phyloP scores from a whole-genome alignment of 2,329 filamentous ascomycete species.

The Coniella lustricola region DNA sequence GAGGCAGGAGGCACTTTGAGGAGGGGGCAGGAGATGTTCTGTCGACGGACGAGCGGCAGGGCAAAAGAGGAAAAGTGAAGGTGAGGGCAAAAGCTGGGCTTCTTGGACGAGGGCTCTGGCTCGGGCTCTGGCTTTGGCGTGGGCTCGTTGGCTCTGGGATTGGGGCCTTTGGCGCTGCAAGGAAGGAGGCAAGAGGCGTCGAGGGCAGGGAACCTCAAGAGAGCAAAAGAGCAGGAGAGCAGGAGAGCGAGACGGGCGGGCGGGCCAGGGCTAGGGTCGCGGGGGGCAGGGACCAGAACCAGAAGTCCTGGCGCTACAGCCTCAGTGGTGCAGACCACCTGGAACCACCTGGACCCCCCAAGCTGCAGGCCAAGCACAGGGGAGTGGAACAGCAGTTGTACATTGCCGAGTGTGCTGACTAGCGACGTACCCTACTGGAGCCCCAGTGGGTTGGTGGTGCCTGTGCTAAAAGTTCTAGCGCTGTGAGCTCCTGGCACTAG shows the following conservation, averaged over 20 bases:
- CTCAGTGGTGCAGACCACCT: not conserved
- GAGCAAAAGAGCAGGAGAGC: not conserved
- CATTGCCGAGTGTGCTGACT: not conserved
- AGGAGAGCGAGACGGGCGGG: not conserved
- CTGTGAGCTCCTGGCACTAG: conserved; percentile 7
- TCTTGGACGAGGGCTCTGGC: too few species aligned
- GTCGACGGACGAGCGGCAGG: not conserved
- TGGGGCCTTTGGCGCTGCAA: not conserved
- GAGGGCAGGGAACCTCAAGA: not conserved
- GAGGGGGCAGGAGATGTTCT: not conserved
- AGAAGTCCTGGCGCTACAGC: not conserved
- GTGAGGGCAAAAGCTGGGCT: too few species aligned
- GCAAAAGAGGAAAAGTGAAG: conserved; percentile 1
- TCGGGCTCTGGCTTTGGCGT: too few species aligned
- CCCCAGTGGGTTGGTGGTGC: conserved; percentile 1
- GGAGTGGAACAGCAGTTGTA: not conserved
- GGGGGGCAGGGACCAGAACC: not conserved
- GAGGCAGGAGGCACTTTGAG: not conserved
- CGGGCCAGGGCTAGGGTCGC: not conserved
- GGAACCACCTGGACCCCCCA: not conserved
- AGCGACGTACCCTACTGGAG: not conserved
- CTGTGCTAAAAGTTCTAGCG: conserved; percentile 4
- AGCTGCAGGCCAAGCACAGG: not conserved
- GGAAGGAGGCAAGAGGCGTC: not conserved
- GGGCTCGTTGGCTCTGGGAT: too few species aligned